Base-by-base conservation (phyloP, 768 basidiomycete species). In the Tricholomella constricta region DNA sequence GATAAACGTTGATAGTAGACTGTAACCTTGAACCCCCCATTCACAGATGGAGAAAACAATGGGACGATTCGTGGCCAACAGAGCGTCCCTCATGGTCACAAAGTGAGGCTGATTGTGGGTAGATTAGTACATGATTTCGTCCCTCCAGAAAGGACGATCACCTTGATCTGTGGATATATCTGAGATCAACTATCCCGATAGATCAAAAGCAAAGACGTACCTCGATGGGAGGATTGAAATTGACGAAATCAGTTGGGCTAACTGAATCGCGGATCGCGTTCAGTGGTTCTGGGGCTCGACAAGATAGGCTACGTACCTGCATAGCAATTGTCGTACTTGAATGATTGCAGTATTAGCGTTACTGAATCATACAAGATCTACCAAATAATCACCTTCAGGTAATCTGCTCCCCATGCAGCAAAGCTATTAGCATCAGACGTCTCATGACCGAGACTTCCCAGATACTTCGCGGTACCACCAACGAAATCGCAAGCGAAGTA, bases 21-120 rank as follows among this genome's bases (percentile, higher is more conserved):
- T 19, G 8, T 31, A 14, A 69, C 70, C 69, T 66, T 78, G 78
- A 23, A 78, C 73, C 27, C 80, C 79, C 69, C 72, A 72, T 51
- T 72, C 76, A 41, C 80, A 81, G n/a, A 81, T 71, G 7, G 79
- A 78, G 55, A 77, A 83, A 2, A 80, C 69, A 37, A 82, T 73
- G 12, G 77, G 77, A 12, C 78, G 73, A 7, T 68, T 69, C 2
- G 76, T 78, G 7, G 71, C 71, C 40, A 64, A 65, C 27, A 81
- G 62, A 1, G 78, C 80, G 54, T 79, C 68, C 48, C 72, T 63
- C 80, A 81, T 81, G 6, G 77, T 65, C 10, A 56, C 61, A 54
- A 72, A 79, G 59, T 78, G 76, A 25, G 72, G 59, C 76, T 76
- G 2, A 17, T n/a, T 19, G 4, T 29, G n/a, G 37, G 47, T 35